A percentile compares a stretch with the other conserved stretches of the same genome.
Evolutionary conservation across 2,329 filamentous ascomycete species (phyloP).

Genomic region (Chalaropsis thielavioides): DNA sequence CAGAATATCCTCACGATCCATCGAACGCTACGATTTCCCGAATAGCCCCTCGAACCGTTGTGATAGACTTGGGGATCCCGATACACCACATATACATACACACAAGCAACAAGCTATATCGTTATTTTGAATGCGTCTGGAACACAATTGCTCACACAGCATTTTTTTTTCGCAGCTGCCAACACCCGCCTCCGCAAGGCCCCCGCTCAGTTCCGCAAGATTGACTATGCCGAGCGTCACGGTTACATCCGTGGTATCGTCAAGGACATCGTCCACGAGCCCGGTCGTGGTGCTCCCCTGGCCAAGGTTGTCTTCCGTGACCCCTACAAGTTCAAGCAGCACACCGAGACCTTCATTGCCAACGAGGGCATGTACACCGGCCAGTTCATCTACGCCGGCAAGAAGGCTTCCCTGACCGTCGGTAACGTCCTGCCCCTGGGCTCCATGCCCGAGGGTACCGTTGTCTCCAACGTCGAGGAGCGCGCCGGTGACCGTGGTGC

Average conservation of each 20-base stretch:
- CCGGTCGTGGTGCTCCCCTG: conserved; percentile 93
- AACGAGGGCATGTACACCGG: conserved; percentile 99
- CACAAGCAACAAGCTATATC: neutral
- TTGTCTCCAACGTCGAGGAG: conserved; percentile 98
- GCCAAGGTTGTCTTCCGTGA: conserved; percentile 94
- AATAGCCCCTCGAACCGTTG: neutral
- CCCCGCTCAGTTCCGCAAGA: conserved; percentile 74
- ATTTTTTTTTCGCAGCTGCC: conserved; percentile 38
- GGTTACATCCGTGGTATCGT: conserved; percentile 95
- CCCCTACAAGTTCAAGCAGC: conserved; percentile 95
- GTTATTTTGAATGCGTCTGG: neutral
- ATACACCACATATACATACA: neutral
- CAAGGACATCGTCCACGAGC: conserved; percentile 98
- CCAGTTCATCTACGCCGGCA: conserved; percentile 99
- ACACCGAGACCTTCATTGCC: conserved; percentile 98
- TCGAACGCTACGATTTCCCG: conserved; percentile 11
- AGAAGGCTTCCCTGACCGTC: conserved; percentile 92
- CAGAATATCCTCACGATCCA: conserved; percentile 24
- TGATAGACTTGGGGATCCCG: neutral
- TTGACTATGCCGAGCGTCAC: conserved; percentile 95
- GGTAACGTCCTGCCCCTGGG: conserved; percentile 93
- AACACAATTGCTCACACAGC: conserved; percentile 19
- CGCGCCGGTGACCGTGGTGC: conserved; percentile 94
- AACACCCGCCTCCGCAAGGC: conserved; percentile 85
- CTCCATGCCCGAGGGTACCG: conserved; percentile 96